These are phyloP conservation scores for Turnera subulata DNA, from an alignment of 345 rosid species.

Conservation along the genomic window DNA sequence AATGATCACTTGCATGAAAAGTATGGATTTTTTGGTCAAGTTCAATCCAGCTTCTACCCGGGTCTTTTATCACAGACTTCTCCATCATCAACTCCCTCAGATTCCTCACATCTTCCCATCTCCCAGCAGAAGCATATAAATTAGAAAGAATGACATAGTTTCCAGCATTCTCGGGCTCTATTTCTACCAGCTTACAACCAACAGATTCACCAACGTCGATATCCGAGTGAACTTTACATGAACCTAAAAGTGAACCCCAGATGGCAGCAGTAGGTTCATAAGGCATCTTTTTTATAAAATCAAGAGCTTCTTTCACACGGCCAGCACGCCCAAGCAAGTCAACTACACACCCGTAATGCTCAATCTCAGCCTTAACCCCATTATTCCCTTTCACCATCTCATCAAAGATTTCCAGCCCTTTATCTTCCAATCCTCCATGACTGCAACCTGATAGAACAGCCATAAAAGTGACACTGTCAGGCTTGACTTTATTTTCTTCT, in stretches of 20 bases:
- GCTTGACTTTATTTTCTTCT: constrained; percentile 57
- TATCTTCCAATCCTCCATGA: constrained; percentile 80
- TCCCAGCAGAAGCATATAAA: constrained; percentile 72
- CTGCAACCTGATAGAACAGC: constrained; percentile 90
- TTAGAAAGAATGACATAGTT: constrained; percentile 82
- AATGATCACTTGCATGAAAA: constrained; percentile 71
- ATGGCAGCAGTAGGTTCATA: constrained; percentile 71
- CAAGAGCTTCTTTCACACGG: constrained; percentile 58
- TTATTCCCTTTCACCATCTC: constrained; percentile 44
- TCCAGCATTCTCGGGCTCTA: constrained; percentile 84
- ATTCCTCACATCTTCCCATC: constrained; percentile 76
- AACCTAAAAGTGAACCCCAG: constrained; percentile 80
- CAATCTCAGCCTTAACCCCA: constrained; percentile 52
- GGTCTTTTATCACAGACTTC: constrained; percentile 73
- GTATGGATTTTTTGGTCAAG: constrained; percentile 63
- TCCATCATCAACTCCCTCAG: constrained; percentile 61
- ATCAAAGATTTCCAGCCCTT: constrained; percentile 58
- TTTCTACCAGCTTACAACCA: constrained; percentile 51
- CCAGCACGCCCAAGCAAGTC: constrained; percentile 94
- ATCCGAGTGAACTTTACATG: constrained; percentile 75
- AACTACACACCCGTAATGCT: constrained; percentile 80
- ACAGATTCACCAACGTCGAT: constrained; percentile 62
- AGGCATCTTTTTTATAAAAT: constrained; percentile 60
- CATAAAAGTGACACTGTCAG: constrained; percentile 64
- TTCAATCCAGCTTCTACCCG: constrained; percentile 87